These are phyloP conservation scores for Taphrina populina DNA, from an alignment of 1,139 yeast genomes.

Conservation along the genomic window DNA sequence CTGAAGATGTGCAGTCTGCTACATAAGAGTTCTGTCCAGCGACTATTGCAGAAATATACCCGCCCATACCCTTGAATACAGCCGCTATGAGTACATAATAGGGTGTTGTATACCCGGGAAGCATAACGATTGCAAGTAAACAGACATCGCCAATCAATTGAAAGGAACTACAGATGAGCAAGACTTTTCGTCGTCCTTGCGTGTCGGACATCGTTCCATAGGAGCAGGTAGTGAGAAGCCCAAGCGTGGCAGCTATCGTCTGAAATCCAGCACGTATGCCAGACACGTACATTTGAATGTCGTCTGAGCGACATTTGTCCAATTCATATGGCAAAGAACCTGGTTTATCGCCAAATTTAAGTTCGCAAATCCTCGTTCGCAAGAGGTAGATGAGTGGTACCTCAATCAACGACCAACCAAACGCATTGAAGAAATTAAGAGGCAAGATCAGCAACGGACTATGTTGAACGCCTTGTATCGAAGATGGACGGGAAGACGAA, in stretches of 20 bases:
- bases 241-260: slow-evolving; percentile 34
- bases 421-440: slow-evolving; percentile 34
- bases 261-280: slow-evolving; percentile 34
- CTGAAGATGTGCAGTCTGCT: slow-evolving; percentile 34
- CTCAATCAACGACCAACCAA: slow-evolving; percentile 34
- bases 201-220: slow-evolving; percentile 34
- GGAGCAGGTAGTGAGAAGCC: slow-evolving; percentile 31
- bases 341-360: slow-evolving; percentile 24
- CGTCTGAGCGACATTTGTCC: slow-evolving; percentile 31
- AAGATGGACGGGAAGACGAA: not conserved
- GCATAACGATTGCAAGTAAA: slow-evolving; percentile 25
- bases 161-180: slow-evolving; percentile 29
- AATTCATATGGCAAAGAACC: slow-evolving; percentile 26
- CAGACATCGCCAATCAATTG: slow-evolving; percentile 31
- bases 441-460: slow-evolving; percentile 30
- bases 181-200: slow-evolving; percentile 32
- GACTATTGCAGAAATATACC: slow-evolving; percentile 33
- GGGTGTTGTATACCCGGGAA: slow-evolving; percentile 28
- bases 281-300: slow-evolving; percentile 31
- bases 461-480: not conserved
- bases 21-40: slow-evolving; percentile 35
- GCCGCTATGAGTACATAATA: slow-evolving; percentile 29
- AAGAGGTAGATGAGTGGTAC: slow-evolving; percentile 34
- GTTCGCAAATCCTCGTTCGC: slow-evolving; percentile 31
- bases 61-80: slow-evolving; percentile 34